These are phyloP conservation scores for Kazachstania taianensis DNA, from an alignment of 805 yeast species.

Conservation along the genomic window DNA sequence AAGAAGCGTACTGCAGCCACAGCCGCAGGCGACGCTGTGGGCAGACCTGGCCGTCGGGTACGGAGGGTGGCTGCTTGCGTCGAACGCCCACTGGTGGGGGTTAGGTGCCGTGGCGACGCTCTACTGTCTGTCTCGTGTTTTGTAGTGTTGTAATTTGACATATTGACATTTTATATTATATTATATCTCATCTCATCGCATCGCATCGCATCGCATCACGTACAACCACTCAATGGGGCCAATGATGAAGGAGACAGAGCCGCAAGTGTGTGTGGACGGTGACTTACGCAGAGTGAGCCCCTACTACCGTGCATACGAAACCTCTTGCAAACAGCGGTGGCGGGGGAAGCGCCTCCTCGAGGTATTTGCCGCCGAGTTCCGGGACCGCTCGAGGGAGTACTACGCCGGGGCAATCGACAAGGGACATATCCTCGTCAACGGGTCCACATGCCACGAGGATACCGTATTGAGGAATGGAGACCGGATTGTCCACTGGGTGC, in stretches of 20 bases:
- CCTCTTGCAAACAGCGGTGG: slow-evolving; percentile 91
- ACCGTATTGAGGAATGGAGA: slow-evolving; percentile 74
- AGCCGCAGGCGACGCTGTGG: neutral
- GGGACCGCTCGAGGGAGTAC: slow-evolving; percentile 61
- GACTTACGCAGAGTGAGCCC: slow-evolving; percentile 68
- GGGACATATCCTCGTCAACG: slow-evolving; percentile 73
- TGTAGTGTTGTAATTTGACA: neutral
- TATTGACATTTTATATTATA: neutral
- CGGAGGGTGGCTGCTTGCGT: slow-evolving; percentile 17
- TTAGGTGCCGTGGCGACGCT: too few relatives aligned
- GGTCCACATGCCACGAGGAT: slow-evolving; percentile 50
- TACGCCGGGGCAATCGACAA: slow-evolving; percentile 43
- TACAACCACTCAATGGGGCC: too few relatives aligned
- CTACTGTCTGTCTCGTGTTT: slow-evolving; percentile 1
- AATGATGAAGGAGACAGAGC: neutral
- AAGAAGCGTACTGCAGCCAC: neutral
- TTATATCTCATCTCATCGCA: neutral
- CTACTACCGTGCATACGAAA: slow-evolving; percentile 78
- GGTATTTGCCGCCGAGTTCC: slow-evolving; percentile 72
- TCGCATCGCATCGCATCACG: too few relatives aligned
- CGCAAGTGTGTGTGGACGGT: neutral
- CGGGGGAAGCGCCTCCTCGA: slow-evolving; percentile 71
- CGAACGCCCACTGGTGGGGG: slow-evolving; percentile 8
- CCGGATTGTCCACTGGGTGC: slow-evolving; percentile 64
- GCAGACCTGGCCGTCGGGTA: slow-evolving; percentile 21